These are phyloP conservation scores for Penicillium sclerotiorum DNA, from an alignment of 2,329 filamentous ascomycete genomes.

Conservation along the genomic window DNA sequence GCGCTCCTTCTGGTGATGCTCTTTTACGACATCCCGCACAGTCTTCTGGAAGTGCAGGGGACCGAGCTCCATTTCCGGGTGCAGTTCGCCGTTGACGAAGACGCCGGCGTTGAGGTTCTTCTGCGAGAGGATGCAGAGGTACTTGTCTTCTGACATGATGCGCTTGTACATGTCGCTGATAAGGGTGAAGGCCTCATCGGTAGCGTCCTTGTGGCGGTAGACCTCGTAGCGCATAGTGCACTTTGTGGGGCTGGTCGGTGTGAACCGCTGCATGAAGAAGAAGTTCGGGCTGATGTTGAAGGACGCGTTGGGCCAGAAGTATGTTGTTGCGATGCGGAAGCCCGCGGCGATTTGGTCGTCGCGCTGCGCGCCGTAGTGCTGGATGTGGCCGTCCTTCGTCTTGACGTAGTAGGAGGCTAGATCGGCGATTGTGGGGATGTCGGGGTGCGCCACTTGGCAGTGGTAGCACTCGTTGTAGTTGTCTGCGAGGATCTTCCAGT, in stretches of 20 bases:
- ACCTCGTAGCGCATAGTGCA: conserved; percentile 66
- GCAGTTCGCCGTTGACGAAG: conserved; percentile 65
- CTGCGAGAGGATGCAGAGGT: conserved; percentile 62
- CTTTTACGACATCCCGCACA: conserved; percentile 53
- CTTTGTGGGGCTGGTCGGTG: conserved; percentile 56
- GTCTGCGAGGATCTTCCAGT: conserved; percentile 65
- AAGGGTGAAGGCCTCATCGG: conserved; percentile 60
- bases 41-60: conserved; percentile 60
- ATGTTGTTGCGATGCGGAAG: conserved; percentile 28
- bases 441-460: conserved; percentile 29
- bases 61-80: conserved; percentile 62
- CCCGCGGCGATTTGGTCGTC: conserved; percentile 25
- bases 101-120: conserved; percentile 64
- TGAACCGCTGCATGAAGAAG: conserved; percentile 67
- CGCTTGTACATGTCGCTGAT: conserved; percentile 66
- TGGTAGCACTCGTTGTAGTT: conserved; percentile 62
- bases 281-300: conserved; percentile 55
- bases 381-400: conserved; percentile 52
- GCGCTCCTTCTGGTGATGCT: conserved; percentile 52
- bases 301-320: conserved; percentile 41
- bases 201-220: conserved; percentile 63
- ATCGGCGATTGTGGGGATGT: conserved; percentile 51
- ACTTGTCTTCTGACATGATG: conserved; percentile 68
- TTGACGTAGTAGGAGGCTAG: conserved; percentile 58
- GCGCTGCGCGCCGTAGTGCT: conserved; percentile 47